Conservation (phyloP, 257 asterid genomes). For the Solanum tarijense region DNA sequence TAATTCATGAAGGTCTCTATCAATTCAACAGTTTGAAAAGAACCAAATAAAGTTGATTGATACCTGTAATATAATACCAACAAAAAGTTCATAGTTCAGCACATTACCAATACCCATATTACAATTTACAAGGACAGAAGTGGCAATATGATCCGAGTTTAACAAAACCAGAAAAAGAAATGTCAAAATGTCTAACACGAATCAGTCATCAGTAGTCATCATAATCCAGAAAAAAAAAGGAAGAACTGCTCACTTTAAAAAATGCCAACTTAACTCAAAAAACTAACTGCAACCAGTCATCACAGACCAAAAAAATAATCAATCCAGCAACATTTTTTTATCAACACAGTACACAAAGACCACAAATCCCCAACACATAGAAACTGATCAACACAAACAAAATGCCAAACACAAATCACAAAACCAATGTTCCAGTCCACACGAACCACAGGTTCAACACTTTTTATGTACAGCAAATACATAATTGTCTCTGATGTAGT, state of each 20-base stretch:
- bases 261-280: background rate
- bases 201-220: background rate
- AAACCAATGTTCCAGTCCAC: background rate
- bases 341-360: background rate
- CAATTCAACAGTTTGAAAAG: conserved; percentile 83
- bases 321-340: background rate
- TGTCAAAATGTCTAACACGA: background rate
- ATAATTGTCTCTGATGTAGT: background rate
- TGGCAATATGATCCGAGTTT: background rate
- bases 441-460: background rate
- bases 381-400: background rate
- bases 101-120: background rate
- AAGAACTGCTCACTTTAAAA: background rate
- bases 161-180: background rate
- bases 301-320: background rate
- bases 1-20: conserved; percentile 97
- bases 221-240: background rate
- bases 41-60: conserved; percentile 87
- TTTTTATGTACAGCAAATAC: background rate
- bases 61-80: conserved; percentile 40
- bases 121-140: background rate
- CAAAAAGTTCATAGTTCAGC: background rate
- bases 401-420: background rate
- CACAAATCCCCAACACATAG: background rate
- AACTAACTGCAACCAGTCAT: background rate